Evolutionary conservation across 2,329 filamentous ascomycete species (phyloP), one percentile per base, ranked within the genome.

Genomic region (Colletotrichum cordylinicola): DNA sequence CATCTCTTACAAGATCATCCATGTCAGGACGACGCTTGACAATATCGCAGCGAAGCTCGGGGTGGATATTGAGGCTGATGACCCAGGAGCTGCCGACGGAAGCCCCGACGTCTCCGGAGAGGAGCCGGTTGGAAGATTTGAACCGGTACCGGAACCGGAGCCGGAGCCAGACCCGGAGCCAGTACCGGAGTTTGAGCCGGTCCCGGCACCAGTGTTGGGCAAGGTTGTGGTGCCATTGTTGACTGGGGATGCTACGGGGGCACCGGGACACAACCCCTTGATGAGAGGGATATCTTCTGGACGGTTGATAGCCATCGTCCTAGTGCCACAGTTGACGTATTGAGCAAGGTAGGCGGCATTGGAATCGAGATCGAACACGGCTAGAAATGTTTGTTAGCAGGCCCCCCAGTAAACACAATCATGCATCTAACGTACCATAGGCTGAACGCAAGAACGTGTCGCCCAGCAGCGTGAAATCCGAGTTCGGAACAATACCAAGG

Each of bases 391-490:
- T 21, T 67, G 13, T 29, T 13, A 48, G 61, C 31, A 60, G 55
- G 16, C 24, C 31, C 4, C 4, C 43, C 35, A 24, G 10, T 6
- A 9, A 33, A 8, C 0, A 6, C 12, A 9, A 70, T 43, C 35
- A 24, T 12, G 2, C n/a, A 12, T 27, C 33, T 16, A 24, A 81
- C 83, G 33, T 75, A 89, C 87, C 84, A 77, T 91, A 91, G 27
- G 89, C 89, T 13, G 88, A 90, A 37, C 90, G 87, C 77, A 92
- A 77, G 80, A 92, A 90, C 2, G 90, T 90, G 78, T 91, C 90
- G 13, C 90, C 90, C n/a, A 92, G 84, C n/a, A 92, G 82, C 56
- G 85, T 84, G 78, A 90, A 90, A 33, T 85, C 83, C 8, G 84
- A 81, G 78, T 85, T 89, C 10, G 87, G 84, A 77, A 85, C 84